A percentile compares a stretch with the other conserved stretches of the same genome.
phyloP scores from a whole-genome alignment of 805 yeast species.

The Spathaspora hagerdaliae region DNA sequence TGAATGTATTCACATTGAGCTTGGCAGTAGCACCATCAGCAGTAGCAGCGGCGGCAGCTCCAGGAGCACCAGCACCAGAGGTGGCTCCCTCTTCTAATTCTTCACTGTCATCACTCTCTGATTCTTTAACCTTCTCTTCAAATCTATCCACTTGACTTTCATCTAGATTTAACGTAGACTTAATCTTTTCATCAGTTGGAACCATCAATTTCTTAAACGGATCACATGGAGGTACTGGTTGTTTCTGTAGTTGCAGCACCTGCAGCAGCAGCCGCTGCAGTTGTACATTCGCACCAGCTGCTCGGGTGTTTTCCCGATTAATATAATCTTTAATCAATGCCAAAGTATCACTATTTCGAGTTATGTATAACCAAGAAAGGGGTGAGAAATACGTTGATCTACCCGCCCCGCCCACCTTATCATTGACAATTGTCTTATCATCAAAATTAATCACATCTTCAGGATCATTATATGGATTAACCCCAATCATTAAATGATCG shows the following conservation, averaged over 20 bases:
- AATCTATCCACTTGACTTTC: slow-evolving; percentile 16
- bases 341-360: slow-evolving; percentile 29
- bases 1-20: slow-evolving; percentile 9
- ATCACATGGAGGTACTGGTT: background rate
- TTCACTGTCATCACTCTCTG: slow-evolving; percentile 23
- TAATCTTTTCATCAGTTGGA: slow-evolving; percentile 12
- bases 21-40: background rate
- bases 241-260: no score
- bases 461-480: slow-evolving; percentile 20
- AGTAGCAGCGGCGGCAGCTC: background rate
- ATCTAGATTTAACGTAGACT: slow-evolving; percentile 17
- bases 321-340: slow-evolving; percentile 28
- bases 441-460: slow-evolving; percentile 32
- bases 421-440: slow-evolving; percentile 23
- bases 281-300: background rate
- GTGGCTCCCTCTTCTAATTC: background rate
- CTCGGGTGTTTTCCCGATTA: background rate
- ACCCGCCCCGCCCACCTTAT: slow-evolving; percentile 20
- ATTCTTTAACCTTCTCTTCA: slow-evolving; percentile 26
- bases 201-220: slow-evolving; percentile 6
- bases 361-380: slow-evolving; percentile 31
- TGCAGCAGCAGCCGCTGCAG: background rate
- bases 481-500: slow-evolving; percentile 11
- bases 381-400: slow-evolving; percentile 31
- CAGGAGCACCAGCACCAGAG: background rate